Base-by-base conservation (phyloP, 495 filamentous ascomycete species). In the Cercophora samala region DNA sequence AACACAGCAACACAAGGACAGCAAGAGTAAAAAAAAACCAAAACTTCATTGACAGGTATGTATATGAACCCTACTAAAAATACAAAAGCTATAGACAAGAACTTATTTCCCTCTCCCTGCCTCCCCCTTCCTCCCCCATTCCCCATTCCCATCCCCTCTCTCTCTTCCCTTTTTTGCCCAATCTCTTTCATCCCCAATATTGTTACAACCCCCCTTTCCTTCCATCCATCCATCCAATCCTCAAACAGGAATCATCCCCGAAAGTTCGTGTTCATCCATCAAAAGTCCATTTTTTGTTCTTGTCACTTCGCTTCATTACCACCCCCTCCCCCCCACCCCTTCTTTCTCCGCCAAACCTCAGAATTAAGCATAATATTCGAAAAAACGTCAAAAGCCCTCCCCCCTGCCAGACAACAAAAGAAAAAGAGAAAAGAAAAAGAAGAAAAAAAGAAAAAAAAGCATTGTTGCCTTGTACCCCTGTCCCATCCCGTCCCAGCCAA, bases 361-460 rank as follows among this genome's bases (percentile, higher is more conserved):
- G 26, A 29, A 56, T 51, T 24, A 21, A 60, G 4, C 13, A 25
- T 18, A 52, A 21, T 23, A 60, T 25, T 21, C 17, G 58, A 60
- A 66, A 60, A 15, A 69, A 54, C 56, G 54, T 51, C 46, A 52
- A 60, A 37, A 32, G n/a, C 37, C 37, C 5, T 46, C 37, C 37
- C 11, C 26, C 21, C 23, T 1, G 13, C 13, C 0, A 17, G 13
- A 46, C 37, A 46, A 11, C 55, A 22, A 52, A 53, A 21, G 18
- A 63, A 63, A 63, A 23, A 51, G 58, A 46, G 15, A 46, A 46
- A 46, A 46, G 15, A 18, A 46, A 8, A 32, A 3, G 8, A 32
- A 32, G 8, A 32, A 32, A 3, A 3, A 32, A 8, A 32, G 8
- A 32, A 32, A 32, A 32, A 46, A 46, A 46, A 46, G 6, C 15